Percentiles rank a stretch among this genome's conserved stretches.
These are phyloP conservation scores for Collybia mongolica DNA, from an alignment of 768 basidiomycete species.

Conservation along the genomic window DNA sequence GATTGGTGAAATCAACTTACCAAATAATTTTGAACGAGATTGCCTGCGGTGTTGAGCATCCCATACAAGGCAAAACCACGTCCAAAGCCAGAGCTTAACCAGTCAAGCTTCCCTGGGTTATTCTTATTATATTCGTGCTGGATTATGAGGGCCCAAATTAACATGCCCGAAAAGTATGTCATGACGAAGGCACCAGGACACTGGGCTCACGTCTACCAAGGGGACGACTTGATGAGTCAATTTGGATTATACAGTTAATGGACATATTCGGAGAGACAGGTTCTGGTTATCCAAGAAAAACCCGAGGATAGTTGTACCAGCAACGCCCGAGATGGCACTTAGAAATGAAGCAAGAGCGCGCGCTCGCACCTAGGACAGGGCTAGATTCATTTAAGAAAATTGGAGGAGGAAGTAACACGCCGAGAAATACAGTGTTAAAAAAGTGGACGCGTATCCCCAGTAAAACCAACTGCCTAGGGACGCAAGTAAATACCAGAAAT, in stretches of 20 bases:
- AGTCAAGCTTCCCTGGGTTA: constrained; percentile 18
- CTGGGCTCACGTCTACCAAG: constrained; percentile 9
- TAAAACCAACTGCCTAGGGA: constrained; percentile 19
- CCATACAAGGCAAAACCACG: constrained; percentile 15
- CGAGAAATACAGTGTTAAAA: constrained; percentile 17
- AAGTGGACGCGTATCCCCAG: constrained; percentile 18
- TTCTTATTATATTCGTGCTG: constrained; percentile 12
- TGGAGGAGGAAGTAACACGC: constrained; percentile 1
- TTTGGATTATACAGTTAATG: neutral
- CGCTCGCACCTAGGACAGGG: constrained; percentile 11
- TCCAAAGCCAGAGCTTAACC: constrained; percentile 16
- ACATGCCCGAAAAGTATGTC: constrained; percentile 11
- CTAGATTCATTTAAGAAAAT: neutral
- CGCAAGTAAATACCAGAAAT: neutral
- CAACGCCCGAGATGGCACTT: constrained; percentile 15
- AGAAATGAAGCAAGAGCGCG: constrained; percentile 17
- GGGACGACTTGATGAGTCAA: neutral
- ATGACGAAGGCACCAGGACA: constrained; percentile 15
- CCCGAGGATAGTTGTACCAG: constrained; percentile 13
- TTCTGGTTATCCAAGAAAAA: constrained; percentile 14
- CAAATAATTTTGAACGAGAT: constrained; percentile 18
- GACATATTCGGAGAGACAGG: constrained; percentile 6
- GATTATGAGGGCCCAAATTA: constrained; percentile 17
- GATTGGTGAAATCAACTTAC: neutral
- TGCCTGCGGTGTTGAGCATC: constrained; percentile 14